These are phyloP conservation scores for Penicillium sp. DNA, from an alignment of 2,329 filamentous ascomycete species.

Conservation along the genomic window DNA sequence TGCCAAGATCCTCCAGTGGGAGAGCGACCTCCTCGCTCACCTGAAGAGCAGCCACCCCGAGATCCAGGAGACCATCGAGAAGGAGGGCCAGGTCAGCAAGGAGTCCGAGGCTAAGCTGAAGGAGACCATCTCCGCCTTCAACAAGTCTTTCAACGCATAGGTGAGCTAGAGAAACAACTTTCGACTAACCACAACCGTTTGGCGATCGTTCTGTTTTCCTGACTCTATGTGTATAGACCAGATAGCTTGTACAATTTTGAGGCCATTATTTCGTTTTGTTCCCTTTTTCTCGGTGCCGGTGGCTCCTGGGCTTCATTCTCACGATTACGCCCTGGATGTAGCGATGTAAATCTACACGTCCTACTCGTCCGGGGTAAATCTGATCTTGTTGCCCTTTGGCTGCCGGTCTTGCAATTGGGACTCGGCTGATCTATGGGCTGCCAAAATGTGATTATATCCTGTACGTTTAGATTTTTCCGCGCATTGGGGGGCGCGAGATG, in stretches of 20 bases:
- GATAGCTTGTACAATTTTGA: constrained; percentile 48
- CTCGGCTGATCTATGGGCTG: constrained; percentile 14
- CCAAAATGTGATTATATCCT: constrained; percentile 42
- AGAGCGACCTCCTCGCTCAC: constrained; percentile 89
- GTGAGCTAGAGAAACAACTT: constrained; percentile 36
- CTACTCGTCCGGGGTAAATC: constrained; percentile 24
- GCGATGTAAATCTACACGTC: constrained; percentile 23
- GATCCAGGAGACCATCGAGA: constrained; percentile 81
- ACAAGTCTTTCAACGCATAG: constrained; percentile 76
- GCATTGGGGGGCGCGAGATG: constrained; percentile 29
- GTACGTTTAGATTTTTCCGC: constrained; percentile 42
- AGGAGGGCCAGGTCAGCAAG: constrained; percentile 95
- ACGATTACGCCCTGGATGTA: constrained; percentile 29
- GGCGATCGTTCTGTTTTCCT: constrained; percentile 40
- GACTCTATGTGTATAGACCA: constrained; percentile 46
- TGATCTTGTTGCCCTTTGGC: constrained; percentile 2
- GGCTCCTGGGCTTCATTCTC: constrained; percentile 3
- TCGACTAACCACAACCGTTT: constrained; percentile 26
- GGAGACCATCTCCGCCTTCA: constrained; percentile 75
- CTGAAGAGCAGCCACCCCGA: constrained; percentile 87
- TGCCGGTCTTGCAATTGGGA: background rate
- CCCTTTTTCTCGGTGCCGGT: constrained; percentile 13
- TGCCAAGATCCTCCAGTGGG: constrained; percentile 87
- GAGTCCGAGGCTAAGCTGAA: constrained; percentile 66
- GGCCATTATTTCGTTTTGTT: constrained; percentile 42